These are phyloP conservation scores for Darksidea phi DNA, from an alignment of 495 filamentous ascomycete species.

Conservation along the genomic window DNA sequence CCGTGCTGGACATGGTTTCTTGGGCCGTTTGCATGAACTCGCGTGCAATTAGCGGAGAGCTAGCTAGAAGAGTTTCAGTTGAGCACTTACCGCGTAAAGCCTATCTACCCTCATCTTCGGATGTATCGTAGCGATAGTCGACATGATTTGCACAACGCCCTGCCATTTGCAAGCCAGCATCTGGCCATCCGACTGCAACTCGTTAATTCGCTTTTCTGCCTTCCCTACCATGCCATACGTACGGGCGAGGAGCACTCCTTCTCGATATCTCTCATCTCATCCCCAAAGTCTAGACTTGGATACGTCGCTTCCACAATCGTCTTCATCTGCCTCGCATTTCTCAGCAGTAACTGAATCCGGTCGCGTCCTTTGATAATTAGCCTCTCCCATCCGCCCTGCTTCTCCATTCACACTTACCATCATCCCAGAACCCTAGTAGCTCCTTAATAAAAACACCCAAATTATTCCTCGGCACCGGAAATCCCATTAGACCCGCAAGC, in stretches of 20 bases:
- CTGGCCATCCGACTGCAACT: slow-evolving; percentile 49
- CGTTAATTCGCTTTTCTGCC: background rate
- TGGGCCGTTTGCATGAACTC: slow-evolving; percentile 71
- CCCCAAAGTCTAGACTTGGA: slow-evolving; percentile 55
- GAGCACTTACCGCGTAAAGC: slow-evolving; percentile 16
- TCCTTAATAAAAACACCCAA: slow-evolving; percentile 82
- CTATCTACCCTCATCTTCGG: slow-evolving; percentile 17
- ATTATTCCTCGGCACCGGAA: slow-evolving; percentile 90
- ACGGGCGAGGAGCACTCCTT: slow-evolving; percentile 44
- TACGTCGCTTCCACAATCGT: slow-evolving; percentile 70
- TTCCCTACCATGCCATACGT: background rate
- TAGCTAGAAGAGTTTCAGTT: background rate
- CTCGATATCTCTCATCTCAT: slow-evolving; percentile 35
- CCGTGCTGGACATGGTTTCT: slow-evolving; percentile 74
- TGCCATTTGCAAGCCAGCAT: slow-evolving; percentile 68
- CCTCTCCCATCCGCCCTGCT: no score
- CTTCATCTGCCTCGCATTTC: slow-evolving; percentile 77
- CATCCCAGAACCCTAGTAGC: slow-evolving; percentile 71
- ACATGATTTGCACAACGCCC: slow-evolving; percentile 35
- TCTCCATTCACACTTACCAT: no score
- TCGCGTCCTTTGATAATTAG: slow-evolving; percentile 49
- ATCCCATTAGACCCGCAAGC: slow-evolving; percentile 78
- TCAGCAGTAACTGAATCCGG: slow-evolving; percentile 62
- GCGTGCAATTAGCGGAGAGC: background rate
- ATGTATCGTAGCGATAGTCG: slow-evolving; percentile 1